phyloP scores from a whole-genome alignment of 2,329 filamentous ascomycete species.

The Clarireedia sp. region DNA sequence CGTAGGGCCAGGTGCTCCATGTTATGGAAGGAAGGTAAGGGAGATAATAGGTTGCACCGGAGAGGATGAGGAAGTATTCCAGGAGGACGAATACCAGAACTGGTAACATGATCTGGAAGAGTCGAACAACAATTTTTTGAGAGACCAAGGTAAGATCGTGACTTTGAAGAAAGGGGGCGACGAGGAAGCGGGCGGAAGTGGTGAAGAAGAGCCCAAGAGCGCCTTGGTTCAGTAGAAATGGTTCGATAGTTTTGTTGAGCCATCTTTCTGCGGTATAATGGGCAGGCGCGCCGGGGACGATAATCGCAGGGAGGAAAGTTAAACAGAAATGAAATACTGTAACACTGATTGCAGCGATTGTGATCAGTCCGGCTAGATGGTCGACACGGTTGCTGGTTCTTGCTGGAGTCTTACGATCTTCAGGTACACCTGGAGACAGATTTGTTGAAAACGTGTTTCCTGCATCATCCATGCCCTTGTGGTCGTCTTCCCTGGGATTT shows the following conservation, averaged over 20 bases:
- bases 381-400: conserved; percentile 30
- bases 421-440: background rate
- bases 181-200: conserved; percentile 39
- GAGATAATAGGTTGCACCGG: conserved; percentile 35
- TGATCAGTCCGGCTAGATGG: conserved; percentile 39
- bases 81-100: conserved; percentile 35
- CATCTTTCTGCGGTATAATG: conserved; percentile 34
- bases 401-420: background rate
- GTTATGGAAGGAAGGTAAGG: conserved; percentile 38
- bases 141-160: conserved; percentile 37
- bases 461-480: too few relatives aligned
- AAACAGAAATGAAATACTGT: conserved; percentile 38
- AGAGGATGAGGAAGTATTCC: conserved; percentile 40
- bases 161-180: conserved; percentile 34
- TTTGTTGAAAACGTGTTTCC: background rate
- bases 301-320: conserved; percentile 34
- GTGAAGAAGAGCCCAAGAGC: conserved; percentile 43
- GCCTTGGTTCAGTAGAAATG: conserved; percentile 38
- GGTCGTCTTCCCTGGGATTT: too few relatives aligned
- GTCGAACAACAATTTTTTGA: conserved; percentile 36
- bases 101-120: conserved; percentile 40
- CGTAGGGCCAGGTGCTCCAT: conserved; percentile 41
- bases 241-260: conserved; percentile 35
- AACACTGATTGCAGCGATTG: conserved; percentile 36
- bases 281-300: conserved; percentile 26